Evolutionary conservation across 257 asterid species (phyloP).

Genomic region (Thymus mandschuricus): DNA sequence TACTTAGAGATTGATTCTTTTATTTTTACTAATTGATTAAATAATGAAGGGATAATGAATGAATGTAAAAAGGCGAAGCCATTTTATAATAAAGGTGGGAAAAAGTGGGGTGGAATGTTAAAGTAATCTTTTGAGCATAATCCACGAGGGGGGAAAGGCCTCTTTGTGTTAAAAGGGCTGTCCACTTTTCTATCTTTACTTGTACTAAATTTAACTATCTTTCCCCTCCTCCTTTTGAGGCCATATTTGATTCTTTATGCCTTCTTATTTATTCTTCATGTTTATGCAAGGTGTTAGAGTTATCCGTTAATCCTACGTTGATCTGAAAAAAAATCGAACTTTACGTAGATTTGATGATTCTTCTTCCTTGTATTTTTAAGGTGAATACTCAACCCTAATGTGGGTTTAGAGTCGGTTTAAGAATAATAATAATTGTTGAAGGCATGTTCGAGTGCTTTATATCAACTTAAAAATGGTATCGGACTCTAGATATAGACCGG

Average conservation of each 20-base stretch:
- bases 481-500: too few species aligned
- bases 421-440: too few species aligned
- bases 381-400: too few species aligned
- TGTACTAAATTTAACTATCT: conserved; percentile 32
- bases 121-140: conserved; percentile 53
- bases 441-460: too few species aligned
- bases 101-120: conserved; percentile 48
- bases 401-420: too few species aligned
- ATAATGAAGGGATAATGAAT: not conserved
- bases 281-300: not conserved
- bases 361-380: too few species aligned
- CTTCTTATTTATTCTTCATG: conserved; percentile 8
- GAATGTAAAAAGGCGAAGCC: conserved; percentile 46
- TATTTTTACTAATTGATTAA: not conserved
- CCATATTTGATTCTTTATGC: conserved; percentile 52
- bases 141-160: conserved; percentile 53
- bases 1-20: not conserved
- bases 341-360: too few species aligned
- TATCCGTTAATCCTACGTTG: not conserved
- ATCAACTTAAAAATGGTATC: too few species aligned
- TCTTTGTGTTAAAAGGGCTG: conserved; percentile 85
- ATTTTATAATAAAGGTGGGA: conserved; percentile 50
- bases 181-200: conserved; percentile 71
- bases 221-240: conserved; percentile 63
- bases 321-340: too few species aligned